Evolutionary conservation across 306 rosid species (phyloP), one percentile per base, ranked within the genome.

Genomic region (Cyamopsis tetragonoloba): DNA sequence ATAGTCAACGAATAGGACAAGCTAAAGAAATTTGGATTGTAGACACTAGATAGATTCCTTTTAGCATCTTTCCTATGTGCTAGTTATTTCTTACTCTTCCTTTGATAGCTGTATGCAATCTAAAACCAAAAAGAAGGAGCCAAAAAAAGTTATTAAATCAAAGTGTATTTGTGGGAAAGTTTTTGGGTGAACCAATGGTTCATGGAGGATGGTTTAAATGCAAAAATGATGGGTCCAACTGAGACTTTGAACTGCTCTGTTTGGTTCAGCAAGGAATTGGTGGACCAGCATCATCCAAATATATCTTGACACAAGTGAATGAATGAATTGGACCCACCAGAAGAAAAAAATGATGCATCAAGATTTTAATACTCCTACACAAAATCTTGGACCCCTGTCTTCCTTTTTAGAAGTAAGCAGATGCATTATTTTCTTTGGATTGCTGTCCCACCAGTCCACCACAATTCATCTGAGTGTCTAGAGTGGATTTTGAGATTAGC

Each of bases 401-500:
- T 22, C 61, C 74, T 54, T 72, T 70, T 35, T 34, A 17, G 62
- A 68, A 49, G 64, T 34, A 42, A 41, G 39, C 63, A 39, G 12
- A 28, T 62, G 44, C 66, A 62, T 51, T 24, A 62, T 58, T 68
- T 68, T 75, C 32, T 70, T 66, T 65, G 71, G 79, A 72, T 72
- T 65, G 73, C 61, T 15, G 79, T 50, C 64, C 54, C 47, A 8
- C 27, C 27, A 18, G n/a, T n/a, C n/a, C 22, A 9, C 7, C 7
- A 19, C 23, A 50, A 32, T 42, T n/a, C n/a, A n/a, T n/a, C n/a
- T n/a, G n/a, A n/a, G n/a, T n/a, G n/a, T n/a, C n/a, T n/a, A n/a
- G n/a, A n/a, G n/a, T n/a, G n/a, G n/a, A n/a, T n/a, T n/a, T n/a
- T n/a, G n/a, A n/a, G n/a, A n/a, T n/a, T n/a, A n/a, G n/a, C n/a